A percentile compares a stretch with the other conserved stretches of the same genome.
These are phyloP conservation scores for Raphanus sativus DNA, from an alignment of 345 rosid species.

Conservation along the genomic window DNA sequence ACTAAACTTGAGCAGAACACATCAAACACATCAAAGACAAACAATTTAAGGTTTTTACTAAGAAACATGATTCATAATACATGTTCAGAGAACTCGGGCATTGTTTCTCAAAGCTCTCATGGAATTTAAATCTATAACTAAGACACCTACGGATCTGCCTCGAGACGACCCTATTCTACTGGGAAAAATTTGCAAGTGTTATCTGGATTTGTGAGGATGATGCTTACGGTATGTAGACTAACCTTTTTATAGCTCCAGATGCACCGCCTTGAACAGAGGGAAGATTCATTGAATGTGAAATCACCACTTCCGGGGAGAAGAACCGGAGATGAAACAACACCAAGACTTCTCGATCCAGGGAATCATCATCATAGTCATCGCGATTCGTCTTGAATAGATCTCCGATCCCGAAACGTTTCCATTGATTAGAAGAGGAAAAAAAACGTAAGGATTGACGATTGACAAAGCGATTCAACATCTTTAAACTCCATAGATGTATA, in stretches of 20 bases:
- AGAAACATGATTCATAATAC: not conserved
- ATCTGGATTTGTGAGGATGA: too few species aligned
- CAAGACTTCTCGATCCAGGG: not conserved
- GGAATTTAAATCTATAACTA: not conserved
- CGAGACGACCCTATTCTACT: too few species aligned
- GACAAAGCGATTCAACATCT: not conserved
- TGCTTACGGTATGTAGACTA: too few species aligned
- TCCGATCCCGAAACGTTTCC: not conserved
- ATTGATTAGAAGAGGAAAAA: not conserved
- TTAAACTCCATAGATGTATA: not conserved
- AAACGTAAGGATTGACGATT: not conserved
- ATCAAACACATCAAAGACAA: not conserved
- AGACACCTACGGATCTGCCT: too few species aligned
- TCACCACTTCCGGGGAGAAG: not conserved
- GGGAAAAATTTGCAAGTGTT: not conserved
- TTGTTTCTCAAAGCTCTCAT: not conserved
- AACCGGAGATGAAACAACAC: not conserved
- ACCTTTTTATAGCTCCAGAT: too few species aligned
- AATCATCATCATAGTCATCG: not conserved
- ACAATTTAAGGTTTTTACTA: not conserved
- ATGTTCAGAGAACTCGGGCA: not conserved
- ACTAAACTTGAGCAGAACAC: not conserved
- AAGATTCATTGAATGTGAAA: not conserved
- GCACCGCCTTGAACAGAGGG: not conserved
- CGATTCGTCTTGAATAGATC: not conserved